Percentiles rank a stretch among this genome's conserved stretches.
Conservation (phyloP, 768 basidiomycete genomes). For the Lentinula guzmanii region DNA sequence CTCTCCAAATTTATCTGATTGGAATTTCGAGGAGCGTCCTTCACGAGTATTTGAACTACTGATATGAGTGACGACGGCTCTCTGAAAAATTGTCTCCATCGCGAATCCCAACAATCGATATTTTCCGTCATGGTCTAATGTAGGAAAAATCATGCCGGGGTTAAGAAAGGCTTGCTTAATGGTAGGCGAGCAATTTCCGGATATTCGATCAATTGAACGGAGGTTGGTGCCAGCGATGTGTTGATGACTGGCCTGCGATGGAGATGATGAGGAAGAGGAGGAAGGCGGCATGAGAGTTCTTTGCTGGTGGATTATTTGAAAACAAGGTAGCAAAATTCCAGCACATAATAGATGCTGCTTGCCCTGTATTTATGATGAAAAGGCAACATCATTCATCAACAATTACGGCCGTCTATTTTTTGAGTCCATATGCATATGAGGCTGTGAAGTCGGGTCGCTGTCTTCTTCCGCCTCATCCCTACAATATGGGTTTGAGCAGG, state of each 20-base stretch:
- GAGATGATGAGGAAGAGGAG: not conserved
- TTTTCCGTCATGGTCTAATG: not conserved
- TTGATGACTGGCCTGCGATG: not conserved
- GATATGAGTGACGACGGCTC: not conserved
- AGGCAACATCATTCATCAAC: not conserved
- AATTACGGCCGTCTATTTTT: not conserved
- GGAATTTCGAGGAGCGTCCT: too few species aligned
- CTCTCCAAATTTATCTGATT: too few species aligned
- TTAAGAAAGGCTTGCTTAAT: not conserved
- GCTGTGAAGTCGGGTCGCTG: not conserved
- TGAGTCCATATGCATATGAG: not conserved
- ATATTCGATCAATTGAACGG: not conserved
- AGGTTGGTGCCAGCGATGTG: not conserved
- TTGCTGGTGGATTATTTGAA: not conserved
- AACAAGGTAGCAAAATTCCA: not conserved
- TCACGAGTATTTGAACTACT: not conserved
- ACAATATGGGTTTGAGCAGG: not conserved
- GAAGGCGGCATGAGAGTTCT: not conserved
- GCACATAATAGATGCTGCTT: too few species aligned
- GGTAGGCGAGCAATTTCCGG: not conserved
- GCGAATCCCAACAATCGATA: not conserved
- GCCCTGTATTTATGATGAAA: not conserved
- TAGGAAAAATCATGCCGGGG: not conserved
- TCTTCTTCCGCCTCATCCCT: not conserved
- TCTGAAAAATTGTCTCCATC: slow-evolving; percentile 2